A percentile compares a stretch with the other conserved stretches of the same genome.
Conservation (phyloP, 805 yeast genomes). For the Barnettozyma californica region DNA sequence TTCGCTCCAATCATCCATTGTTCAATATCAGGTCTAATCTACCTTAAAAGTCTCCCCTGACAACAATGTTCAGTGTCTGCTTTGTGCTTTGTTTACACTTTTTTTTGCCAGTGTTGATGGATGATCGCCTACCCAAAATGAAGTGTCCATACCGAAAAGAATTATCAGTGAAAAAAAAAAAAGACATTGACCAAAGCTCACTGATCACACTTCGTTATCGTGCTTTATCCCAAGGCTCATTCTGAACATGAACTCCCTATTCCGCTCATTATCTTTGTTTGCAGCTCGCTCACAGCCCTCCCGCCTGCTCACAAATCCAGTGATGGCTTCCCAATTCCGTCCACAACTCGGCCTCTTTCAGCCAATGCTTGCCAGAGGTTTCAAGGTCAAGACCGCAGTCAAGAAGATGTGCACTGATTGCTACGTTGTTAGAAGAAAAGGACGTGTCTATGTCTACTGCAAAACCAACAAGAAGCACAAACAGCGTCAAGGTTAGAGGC, state of each 20-base stretch:
- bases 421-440: conserved; percentile 87
- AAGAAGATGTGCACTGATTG: conserved; percentile 92
- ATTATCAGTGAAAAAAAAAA: background rate
- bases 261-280: conserved; percentile 16
- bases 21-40: background rate
- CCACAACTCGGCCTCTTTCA: conserved; percentile 13
- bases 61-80: background rate
- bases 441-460: conserved; percentile 89
- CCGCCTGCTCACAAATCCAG: conserved; percentile 13
- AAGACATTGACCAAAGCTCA: background rate
- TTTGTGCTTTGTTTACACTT: background rate
- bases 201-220: background rate
- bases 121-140: background rate
- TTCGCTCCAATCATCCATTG: conserved; percentile 26
- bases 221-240: background rate
- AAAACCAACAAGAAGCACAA: conserved; percentile 90
- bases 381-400: conserved; percentile 89
- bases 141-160: background rate
- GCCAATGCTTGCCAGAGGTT: conserved; percentile 50
- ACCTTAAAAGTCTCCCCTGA: background rate
- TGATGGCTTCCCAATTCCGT: conserved; percentile 9
- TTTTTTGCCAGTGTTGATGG: background rate
- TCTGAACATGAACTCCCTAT: conserved; percentile 8
- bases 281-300: conserved; percentile 18
- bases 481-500: conserved; percentile 73